phyloP scores from a whole-genome alignment of 768 basidiomycete species.

The Kwoniella sp. region DNA sequence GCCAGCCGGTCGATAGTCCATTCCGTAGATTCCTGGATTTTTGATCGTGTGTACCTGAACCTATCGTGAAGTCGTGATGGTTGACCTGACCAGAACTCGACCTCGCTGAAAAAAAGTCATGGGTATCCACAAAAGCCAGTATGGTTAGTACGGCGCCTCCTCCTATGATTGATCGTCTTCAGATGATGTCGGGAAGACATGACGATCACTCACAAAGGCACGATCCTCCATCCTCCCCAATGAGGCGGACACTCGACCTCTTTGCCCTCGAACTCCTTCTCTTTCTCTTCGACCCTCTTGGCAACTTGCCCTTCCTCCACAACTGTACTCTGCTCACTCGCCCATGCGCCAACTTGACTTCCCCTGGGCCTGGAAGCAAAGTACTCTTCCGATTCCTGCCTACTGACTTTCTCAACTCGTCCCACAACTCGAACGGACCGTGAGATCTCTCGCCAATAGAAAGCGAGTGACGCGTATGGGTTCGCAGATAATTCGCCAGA shows the following conservation, averaged over 20 bases:
- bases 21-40: conserved; percentile 59
- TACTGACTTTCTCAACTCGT: conserved; percentile 72
- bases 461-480: conserved; percentile 76
- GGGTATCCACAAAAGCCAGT: too few species aligned
- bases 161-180: too few species aligned
- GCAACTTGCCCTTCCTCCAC: conserved; percentile 73
- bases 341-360: conserved; percentile 88
- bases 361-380: conserved; percentile 78
- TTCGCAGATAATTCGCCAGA: conserved; percentile 75
- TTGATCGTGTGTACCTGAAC: conserved; percentile 60
- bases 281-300: conserved; percentile 64
- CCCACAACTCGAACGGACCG: conserved; percentile 83
- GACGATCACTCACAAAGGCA: conserved; percentile 80
- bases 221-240: conserved; percentile 95
- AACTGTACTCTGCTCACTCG: conserved; percentile 80
- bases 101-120: conserved; percentile 76
- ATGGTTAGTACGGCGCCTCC: too few species aligned
- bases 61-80: conserved; percentile 93
- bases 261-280: conserved; percentile 63
- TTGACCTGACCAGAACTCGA: conserved; percentile 97
- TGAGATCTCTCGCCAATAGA: conserved; percentile 88
- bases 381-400: conserved; percentile 77
- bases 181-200: too few species aligned
- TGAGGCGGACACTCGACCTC: conserved; percentile 79
- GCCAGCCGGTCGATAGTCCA: conserved; percentile 83